These are phyloP conservation scores for Aspergillus panamensis DNA, from an alignment of 495 filamentous ascomycete species.

Conservation along the genomic window DNA sequence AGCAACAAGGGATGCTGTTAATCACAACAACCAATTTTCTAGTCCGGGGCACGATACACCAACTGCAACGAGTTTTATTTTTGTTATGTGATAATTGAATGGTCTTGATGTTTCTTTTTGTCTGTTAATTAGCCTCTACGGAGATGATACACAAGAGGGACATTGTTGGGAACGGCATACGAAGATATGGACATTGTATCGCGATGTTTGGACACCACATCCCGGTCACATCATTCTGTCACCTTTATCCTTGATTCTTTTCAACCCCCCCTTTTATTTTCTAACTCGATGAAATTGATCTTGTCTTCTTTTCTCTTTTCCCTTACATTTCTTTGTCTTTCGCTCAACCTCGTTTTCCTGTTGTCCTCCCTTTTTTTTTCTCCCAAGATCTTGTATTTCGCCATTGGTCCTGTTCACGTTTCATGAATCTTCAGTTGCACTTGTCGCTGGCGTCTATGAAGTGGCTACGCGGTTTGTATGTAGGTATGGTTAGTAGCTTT, in stretches of 20 bases:
- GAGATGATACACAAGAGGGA: slow-evolving; percentile 41
- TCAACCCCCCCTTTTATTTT: slow-evolving; percentile 16
- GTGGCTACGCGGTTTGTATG: slow-evolving; percentile 13
- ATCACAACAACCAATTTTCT: slow-evolving; percentile 17
- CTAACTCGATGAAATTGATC: slow-evolving; percentile 36
- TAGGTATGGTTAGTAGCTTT: slow-evolving; percentile 9
- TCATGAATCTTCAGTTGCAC: slow-evolving; percentile 10
- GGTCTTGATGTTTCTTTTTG: slow-evolving; percentile 40
- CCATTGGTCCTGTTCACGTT: slow-evolving; percentile 14
- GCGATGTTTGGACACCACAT: slow-evolving; percentile 29
- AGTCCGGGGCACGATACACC: slow-evolving; percentile 25
- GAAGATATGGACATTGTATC: slow-evolving; percentile 25
- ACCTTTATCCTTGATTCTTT: slow-evolving; percentile 11
- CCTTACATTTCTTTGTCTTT: slow-evolving; percentile 18
- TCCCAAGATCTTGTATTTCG: too few species aligned
- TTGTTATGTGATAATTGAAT: slow-evolving; percentile 44
- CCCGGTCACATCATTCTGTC: slow-evolving; percentile 21
- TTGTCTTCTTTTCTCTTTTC: slow-evolving; percentile 20
- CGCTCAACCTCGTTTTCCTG: slow-evolving; percentile 3
- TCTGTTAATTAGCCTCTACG: slow-evolving; percentile 40
- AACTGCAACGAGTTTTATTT: slow-evolving; percentile 43
- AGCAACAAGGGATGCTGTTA: slow-evolving; percentile 89
- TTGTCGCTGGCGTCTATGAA: slow-evolving; percentile 15
- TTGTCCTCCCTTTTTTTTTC: neutral
- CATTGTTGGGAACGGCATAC: slow-evolving; percentile 34